Percentiles rank a stretch among this genome's conserved stretches.
Evolutionary conservation across 805 yeast species (phyloP).

Genomic region (Candida takata): DNA sequence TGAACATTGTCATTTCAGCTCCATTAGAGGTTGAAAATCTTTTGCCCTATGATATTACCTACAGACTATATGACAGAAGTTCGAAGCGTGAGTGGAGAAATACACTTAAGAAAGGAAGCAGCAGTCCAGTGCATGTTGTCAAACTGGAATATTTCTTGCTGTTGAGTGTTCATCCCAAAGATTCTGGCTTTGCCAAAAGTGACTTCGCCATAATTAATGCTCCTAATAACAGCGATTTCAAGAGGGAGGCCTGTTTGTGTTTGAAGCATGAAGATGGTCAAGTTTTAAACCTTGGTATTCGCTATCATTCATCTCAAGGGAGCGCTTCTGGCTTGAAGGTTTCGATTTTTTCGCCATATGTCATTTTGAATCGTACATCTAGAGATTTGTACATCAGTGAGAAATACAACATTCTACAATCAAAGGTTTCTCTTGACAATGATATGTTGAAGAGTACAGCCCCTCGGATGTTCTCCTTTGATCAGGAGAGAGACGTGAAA

Average conservation of each 20-base stretch:
- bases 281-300: constrained; percentile 51
- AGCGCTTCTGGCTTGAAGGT: constrained; percentile 57
- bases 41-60: constrained; percentile 73
- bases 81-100: constrained; percentile 62
- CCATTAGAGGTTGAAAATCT: constrained; percentile 83
- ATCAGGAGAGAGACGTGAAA: constrained; percentile 44
- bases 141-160: constrained; percentile 64
- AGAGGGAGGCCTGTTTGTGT: constrained; percentile 45
- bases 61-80: constrained; percentile 70
- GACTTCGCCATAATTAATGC: constrained; percentile 68
- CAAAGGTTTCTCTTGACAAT: constrained; percentile 30
- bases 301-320: constrained; percentile 47
- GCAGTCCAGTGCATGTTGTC: constrained; percentile 75
- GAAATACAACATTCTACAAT: constrained; percentile 43
- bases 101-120: constrained; percentile 52
- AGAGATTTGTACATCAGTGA: constrained; percentile 51
- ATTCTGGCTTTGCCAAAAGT: constrained; percentile 53
- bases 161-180: constrained; percentile 59
- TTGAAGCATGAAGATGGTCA: constrained; percentile 63
- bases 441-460: constrained; percentile 28
- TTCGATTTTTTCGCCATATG: constrained; percentile 76
- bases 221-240: constrained; percentile 46
- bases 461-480: constrained; percentile 86
- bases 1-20: constrained; percentile 70
- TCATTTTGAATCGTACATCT: constrained; percentile 76